phyloP scores from a whole-genome alignment of 306 rosid genomes.

The Albizia julibrissin region DNA sequence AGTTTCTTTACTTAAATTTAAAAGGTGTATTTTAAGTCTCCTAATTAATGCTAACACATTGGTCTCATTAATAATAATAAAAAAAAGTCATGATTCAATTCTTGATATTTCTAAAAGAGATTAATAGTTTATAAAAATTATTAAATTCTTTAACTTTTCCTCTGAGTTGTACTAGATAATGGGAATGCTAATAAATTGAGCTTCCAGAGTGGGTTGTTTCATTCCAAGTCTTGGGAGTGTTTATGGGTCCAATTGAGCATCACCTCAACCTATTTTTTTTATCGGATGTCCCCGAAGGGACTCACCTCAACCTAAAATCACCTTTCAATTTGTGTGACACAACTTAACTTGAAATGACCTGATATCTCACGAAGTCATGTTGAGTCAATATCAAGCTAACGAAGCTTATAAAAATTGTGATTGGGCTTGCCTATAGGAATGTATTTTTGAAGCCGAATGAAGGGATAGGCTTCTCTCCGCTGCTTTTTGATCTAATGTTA shows the following conservation, averaged over 20 bases:
- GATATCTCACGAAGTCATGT: background rate
- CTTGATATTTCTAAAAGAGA: background rate
- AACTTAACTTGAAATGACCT: background rate
- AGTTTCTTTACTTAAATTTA: too few relatives aligned
- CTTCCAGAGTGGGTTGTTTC: background rate
- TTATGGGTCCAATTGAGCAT: background rate
- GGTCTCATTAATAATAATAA: too few relatives aligned
- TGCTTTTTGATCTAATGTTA: too few relatives aligned
- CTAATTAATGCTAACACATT: too few relatives aligned
- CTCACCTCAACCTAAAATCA: background rate
- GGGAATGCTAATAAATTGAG: background rate
- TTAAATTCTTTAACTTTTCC: background rate
- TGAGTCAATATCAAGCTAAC: background rate
- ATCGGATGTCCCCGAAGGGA: too few relatives aligned
- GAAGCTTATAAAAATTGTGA: background rate
- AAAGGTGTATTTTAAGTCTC: too few relatives aligned
- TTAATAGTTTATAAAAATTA: background rate
- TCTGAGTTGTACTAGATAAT: background rate
- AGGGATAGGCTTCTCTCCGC: too few relatives aligned
- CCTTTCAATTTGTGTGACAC: background rate
- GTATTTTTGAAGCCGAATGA: too few relatives aligned
- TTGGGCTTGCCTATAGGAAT: too few relatives aligned
- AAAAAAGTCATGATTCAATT: background rate
- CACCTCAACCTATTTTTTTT: background rate
- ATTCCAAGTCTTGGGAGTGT: background rate